A percentile compares a stretch with the other conserved stretches of the same genome.
These are phyloP conservation scores for Euphorbia tirucalli DNA, from an alignment of 345 rosid genomes.

Conservation along the genomic window DNA sequence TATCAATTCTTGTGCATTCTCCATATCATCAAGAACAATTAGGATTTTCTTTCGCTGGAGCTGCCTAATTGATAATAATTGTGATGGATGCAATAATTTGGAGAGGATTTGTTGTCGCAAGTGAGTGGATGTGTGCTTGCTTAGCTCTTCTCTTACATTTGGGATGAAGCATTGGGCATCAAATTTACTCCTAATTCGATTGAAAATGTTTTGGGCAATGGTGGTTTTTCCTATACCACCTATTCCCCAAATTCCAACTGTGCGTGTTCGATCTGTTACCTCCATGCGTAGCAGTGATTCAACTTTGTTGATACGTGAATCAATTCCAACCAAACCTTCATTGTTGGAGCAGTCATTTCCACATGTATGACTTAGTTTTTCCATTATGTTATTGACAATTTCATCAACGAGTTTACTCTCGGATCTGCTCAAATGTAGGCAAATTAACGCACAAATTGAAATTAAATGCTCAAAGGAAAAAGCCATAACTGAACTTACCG, in stretches of 20 bases:
- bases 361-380: background rate
- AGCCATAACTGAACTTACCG: conserved; percentile 8
- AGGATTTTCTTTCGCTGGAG: background rate
- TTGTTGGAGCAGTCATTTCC: background rate
- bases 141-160: conserved; percentile 13
- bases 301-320: conserved; percentile 4
- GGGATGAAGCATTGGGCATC: conserved; percentile 13
- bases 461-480: too few relatives aligned
- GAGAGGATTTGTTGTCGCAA: background rate
- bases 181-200: background rate
- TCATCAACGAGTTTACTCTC: conserved; percentile 13
- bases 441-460: too few relatives aligned
- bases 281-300: background rate
- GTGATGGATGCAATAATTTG: background rate
- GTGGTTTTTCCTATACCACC: too few relatives aligned
- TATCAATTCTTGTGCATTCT: background rate
- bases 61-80: background rate
- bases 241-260: conserved; percentile 21
- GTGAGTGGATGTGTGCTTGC: background rate
- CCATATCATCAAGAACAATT: background rate
- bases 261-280: background rate
- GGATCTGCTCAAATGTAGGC: too few relatives aligned
- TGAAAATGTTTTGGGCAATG: background rate
- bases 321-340: conserved; percentile 7
- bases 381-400: conserved; percentile 4